Conservation (phyloP, 2,329 filamentous ascomycete genomes). For the Ophiostoma ulmi region DNA sequence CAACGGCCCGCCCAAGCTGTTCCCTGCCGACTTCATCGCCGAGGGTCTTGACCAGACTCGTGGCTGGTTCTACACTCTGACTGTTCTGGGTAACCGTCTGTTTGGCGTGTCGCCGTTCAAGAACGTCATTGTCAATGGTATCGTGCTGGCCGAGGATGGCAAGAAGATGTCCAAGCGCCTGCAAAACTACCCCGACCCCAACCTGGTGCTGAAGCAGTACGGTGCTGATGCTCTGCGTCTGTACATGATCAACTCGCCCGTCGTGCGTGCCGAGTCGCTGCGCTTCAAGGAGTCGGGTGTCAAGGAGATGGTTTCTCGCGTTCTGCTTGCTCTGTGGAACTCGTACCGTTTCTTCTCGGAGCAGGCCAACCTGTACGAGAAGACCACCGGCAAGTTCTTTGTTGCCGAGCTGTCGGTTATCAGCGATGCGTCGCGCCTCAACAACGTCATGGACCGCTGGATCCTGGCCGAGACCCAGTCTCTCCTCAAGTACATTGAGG, state of each 20-base stretch:
- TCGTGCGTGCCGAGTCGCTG: slow-evolving; percentile 84
- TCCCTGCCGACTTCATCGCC: slow-evolving; percentile 50
- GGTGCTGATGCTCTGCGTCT: slow-evolving; percentile 87
- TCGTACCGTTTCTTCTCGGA: slow-evolving; percentile 95
- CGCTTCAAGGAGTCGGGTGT: slow-evolving; percentile 89
- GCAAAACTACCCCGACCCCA: slow-evolving; percentile 92
- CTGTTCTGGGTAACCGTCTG: slow-evolving; percentile 76
- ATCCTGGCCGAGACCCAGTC: slow-evolving; percentile 90
- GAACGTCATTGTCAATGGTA: slow-evolving; percentile 56
- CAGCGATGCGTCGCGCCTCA: slow-evolving; percentile 32
- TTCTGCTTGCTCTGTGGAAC: slow-evolving; percentile 89
- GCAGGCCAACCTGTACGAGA: slow-evolving; percentile 80
- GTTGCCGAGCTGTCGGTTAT: slow-evolving; percentile 63
- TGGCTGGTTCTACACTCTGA: slow-evolving; percentile 94
- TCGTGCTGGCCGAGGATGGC: slow-evolving; percentile 58
- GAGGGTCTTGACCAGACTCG: slow-evolving; percentile 70
- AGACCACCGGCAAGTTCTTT: slow-evolving; percentile 72
- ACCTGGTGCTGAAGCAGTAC: slow-evolving; percentile 76
- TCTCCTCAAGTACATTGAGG: slow-evolving; percentile 82
- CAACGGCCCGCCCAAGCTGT: slow-evolving; percentile 31
- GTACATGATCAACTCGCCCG: slow-evolving; percentile 96
- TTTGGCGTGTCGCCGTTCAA: slow-evolving; percentile 66
- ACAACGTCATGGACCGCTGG: slow-evolving; percentile 95
- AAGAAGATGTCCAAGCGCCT: slow-evolving; percentile 99
- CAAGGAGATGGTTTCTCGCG: slow-evolving; percentile 90